phyloP scores from a whole-genome alignment of 805 yeast genomes.

The Kuraishia piskuri region DNA sequence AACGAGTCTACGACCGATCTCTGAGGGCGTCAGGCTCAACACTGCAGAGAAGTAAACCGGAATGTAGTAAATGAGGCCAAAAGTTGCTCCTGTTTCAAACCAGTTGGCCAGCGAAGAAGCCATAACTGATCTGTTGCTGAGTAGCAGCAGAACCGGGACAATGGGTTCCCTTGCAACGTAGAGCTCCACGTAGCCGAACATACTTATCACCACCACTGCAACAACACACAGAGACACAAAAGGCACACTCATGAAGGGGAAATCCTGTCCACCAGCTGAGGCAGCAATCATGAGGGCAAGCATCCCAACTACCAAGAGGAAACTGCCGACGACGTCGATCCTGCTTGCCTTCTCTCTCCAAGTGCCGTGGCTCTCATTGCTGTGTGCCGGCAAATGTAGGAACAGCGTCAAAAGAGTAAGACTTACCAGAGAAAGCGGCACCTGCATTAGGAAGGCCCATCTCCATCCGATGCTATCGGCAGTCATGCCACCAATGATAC shows the following conservation, averaged over 20 bases:
- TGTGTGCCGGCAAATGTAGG: conserved; percentile 36
- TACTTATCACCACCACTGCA: conserved; percentile 27
- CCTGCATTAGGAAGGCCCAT: conserved; percentile 46
- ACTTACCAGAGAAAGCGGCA: conserved; percentile 41
- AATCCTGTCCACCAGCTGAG: conserved; percentile 42
- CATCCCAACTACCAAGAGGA: conserved; percentile 34
- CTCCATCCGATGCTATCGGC: conserved; percentile 59
- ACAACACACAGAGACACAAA: conserved; percentile 22
- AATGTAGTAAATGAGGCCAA: conserved; percentile 41
- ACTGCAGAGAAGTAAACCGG: conserved; percentile 59
- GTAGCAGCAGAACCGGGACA: conserved; percentile 42
- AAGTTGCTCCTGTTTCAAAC: conserved; percentile 43
- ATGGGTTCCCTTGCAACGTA: conserved; percentile 47
- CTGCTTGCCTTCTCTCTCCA: conserved; percentile 35
- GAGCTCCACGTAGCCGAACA: conserved; percentile 34
- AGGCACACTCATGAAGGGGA: conserved; percentile 29
- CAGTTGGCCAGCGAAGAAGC: conserved; percentile 60
- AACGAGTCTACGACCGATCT: conserved; percentile 49
- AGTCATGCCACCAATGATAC: conserved; percentile 50
- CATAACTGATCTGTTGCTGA: conserved; percentile 49
- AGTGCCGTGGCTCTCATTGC: conserved; percentile 24
- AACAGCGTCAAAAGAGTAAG: conserved; percentile 27
- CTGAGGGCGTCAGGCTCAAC: conserved; percentile 39
- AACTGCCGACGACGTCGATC: conserved; percentile 49
- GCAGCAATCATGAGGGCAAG: conserved; percentile 39